Evolutionary conservation across 78 protist species (phyloP).

Genomic region (Guillardia theta): DNA sequence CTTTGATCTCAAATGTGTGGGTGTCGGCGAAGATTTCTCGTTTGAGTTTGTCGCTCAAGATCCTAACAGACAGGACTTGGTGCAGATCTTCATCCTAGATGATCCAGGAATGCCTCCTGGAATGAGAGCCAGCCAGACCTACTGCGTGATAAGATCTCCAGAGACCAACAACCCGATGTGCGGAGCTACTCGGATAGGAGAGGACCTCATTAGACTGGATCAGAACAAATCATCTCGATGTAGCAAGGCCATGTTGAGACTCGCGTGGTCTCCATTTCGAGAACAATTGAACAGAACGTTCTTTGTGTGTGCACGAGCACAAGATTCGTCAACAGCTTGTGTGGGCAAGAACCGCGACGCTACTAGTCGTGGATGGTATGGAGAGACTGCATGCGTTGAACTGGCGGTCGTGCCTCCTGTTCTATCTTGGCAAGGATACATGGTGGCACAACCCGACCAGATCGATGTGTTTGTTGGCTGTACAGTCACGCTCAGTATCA

Average conservation of each 20-base stretch:
- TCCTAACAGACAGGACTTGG: not conserved
- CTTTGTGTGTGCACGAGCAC: not conserved
- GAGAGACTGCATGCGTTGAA: not conserved
- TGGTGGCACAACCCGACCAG: not conserved
- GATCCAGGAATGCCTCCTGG: conserved; percentile 22
- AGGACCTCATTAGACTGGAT: too few species aligned
- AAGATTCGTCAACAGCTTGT: not conserved
- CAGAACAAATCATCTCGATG: too few species aligned
- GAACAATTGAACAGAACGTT: not conserved
- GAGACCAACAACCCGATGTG: too few species aligned
- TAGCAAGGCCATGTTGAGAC: not conserved
- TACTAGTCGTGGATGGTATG: not conserved
- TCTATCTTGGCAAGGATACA: not conserved
- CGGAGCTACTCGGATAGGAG: too few species aligned
- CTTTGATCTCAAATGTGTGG: too few species aligned
- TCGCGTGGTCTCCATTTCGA: not conserved
- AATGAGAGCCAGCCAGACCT: too few species aligned
- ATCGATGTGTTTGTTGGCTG: not conserved
- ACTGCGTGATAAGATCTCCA: too few species aligned
- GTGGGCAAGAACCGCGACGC: not conserved
- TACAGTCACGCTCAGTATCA: not conserved
- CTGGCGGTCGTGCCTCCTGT: not conserved
- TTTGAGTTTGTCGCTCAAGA: not conserved
- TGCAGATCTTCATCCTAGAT: not conserved
- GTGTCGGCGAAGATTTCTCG: not conserved